Base-by-base conservation (phyloP, 257 asterid genomes). In the Marsdenia floribunda region DNA sequence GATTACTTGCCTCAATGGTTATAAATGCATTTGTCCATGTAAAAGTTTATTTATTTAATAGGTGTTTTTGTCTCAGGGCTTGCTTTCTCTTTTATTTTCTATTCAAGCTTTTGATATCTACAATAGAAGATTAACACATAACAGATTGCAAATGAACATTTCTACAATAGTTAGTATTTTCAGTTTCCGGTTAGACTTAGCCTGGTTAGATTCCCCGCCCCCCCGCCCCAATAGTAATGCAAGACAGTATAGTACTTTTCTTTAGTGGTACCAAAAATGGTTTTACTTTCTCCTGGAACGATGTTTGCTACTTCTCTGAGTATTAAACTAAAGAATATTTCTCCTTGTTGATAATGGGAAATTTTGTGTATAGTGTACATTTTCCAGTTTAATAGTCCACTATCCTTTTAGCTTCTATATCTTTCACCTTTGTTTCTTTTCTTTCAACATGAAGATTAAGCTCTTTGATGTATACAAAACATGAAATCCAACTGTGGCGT, bases 401-500 rank as follows among this genome's bases (percentile, higher is more conserved):
- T 18, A 35, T 35, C 49, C 69, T 37, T 7, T 37, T 64, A 35
- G 47, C 14, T 66, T 46, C 52, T 19, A 65, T 19, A 38, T 66
- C 10, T 66, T 21, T 38, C 33, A 7, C 68, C 73, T 71, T 76
- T n/a, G 26, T 65, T 71, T 78, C 69, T n/a, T 37, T 80, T 74
- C 58, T 68, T 40, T 71, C 59, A 44, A 12, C 49, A 65, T 84
- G 79, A 79, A 93, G 97, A 77, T 60, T 89, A 61, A 59, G 86
- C 53, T 9, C 73, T 29, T 59, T 89, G 82, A 85, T 76, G 79
- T 94, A 94, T 80, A 83, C 98, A 37, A 91, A 84, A 54, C 85
- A 92, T 88, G 98, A 94, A 89, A 87, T 94, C 78, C 87, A 70
- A 78, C 89, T 81, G 79, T 94, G 98, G 98, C 95, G 95, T 57